Conservation (phyloP, 2,329 filamentous ascomycete species). For the Dothiorella sarmentorum region DNA sequence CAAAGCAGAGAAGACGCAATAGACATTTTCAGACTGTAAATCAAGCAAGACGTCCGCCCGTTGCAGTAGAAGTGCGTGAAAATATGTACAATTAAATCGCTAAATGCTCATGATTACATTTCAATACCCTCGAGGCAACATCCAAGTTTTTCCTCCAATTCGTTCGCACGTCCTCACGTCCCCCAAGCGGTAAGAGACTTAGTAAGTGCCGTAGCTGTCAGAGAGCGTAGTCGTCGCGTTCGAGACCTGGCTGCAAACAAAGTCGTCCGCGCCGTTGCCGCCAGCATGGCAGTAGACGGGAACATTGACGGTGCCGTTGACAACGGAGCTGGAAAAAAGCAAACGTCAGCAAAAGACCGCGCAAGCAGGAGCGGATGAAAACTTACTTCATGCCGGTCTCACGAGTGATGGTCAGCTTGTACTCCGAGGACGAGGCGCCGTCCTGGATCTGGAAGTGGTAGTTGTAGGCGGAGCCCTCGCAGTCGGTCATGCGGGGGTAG, state of each 20-base stretch:
- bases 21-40: too few species aligned
- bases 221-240: not conserved
- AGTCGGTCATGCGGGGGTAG: not conserved
- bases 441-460: conserved; percentile 13
- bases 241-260: conserved; percentile 1
- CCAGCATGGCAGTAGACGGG: conserved; percentile 9
- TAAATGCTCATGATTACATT: too few species aligned
- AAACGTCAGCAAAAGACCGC: not conserved
- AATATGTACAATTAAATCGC: too few species aligned
- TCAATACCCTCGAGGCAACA: too few species aligned
- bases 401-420: conserved; percentile 3
- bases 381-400: conserved; percentile 11
- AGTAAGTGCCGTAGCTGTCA: not conserved
- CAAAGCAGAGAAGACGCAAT: too few species aligned
- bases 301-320: not conserved
- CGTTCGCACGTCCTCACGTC: too few species aligned
- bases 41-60: too few species aligned
- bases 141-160: too few species aligned
- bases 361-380: too few species aligned
- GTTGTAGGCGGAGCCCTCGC: not conserved
- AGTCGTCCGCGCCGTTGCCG: conserved; percentile 8
- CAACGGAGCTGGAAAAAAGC: not conserved
- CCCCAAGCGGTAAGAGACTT: not conserved
- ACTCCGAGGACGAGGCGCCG: not conserved
- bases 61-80: too few species aligned